Evolutionary conservation across 805 yeast species (phyloP).

Genomic region (Ogataea naganishii): DNA sequence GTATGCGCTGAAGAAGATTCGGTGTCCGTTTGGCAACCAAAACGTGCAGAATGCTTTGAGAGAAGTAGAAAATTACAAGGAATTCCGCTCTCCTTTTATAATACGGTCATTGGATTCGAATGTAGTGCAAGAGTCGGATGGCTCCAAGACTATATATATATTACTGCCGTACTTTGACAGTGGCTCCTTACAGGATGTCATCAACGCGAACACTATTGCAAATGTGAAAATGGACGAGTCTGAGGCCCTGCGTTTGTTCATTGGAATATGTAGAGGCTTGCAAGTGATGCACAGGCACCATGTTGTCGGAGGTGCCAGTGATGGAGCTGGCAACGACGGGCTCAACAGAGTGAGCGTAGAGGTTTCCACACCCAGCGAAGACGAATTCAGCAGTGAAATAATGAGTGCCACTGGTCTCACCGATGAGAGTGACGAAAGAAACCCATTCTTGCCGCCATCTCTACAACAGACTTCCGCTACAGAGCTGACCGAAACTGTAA

Average conservation of each 20-base stretch:
- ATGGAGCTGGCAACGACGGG: no score
- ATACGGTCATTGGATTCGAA: constrained; percentile 64
- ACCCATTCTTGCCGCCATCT: constrained; percentile 15
- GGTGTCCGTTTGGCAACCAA: constrained; percentile 81
- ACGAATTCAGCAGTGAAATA: constrained; percentile 7
- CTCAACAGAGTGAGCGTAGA: background rate
- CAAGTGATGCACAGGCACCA: constrained; percentile 66
- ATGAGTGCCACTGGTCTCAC: no score
- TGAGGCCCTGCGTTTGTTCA: constrained; percentile 53
- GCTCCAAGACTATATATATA: constrained; percentile 70
- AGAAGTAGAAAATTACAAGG: constrained; percentile 69
- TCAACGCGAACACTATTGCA: constrained; percentile 54
- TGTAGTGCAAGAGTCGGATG: constrained; percentile 67
- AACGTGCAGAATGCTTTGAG: constrained; percentile 65
- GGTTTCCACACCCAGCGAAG: background rate
- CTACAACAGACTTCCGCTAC: constrained; percentile 26
- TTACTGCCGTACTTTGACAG: constrained; percentile 67
- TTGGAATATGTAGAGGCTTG: constrained; percentile 69
- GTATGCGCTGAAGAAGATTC: constrained; percentile 76
- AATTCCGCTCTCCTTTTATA: constrained; percentile 60
- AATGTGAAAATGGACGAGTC: constrained; percentile 45
- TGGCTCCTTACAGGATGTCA: constrained; percentile 77
- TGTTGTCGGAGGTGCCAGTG: no score
- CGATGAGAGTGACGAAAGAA: constrained; percentile 1
- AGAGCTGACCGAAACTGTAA: constrained; percentile 46